phyloP scores from a whole-genome alignment of 495 filamentous ascomycete genomes.

The Neurospora tetrasperma region DNA sequence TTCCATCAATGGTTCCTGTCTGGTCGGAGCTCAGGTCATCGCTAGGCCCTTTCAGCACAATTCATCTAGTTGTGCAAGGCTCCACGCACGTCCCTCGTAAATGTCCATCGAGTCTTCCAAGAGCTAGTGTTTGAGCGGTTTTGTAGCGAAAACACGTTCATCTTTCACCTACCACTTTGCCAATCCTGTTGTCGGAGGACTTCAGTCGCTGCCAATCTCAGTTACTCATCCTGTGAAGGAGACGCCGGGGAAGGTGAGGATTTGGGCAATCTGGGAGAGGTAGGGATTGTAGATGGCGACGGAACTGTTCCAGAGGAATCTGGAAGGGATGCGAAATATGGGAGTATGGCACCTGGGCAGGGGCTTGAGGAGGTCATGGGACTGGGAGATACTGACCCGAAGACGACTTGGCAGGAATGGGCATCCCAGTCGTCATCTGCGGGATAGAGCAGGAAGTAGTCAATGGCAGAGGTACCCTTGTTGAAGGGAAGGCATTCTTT shows the following conservation, averaged over 20 bases:
- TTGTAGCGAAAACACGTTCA: neutral
- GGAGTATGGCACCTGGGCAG: neutral
- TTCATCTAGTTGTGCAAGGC: neutral
- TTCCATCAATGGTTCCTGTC: neutral
- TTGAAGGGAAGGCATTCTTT: constrained; percentile 6
- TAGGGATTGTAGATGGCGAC: no score
- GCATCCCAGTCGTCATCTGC: constrained; percentile 29
- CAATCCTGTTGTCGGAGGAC: neutral
- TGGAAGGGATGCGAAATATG: neutral
- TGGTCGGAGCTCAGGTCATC: neutral
- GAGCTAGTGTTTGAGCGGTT: neutral
- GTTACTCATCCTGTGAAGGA: neutral
- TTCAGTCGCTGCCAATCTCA: neutral
- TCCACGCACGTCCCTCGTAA: neutral
- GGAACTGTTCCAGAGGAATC: no score
- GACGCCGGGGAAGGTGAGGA: no score
- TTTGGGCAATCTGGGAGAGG: no score
- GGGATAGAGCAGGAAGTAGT: constrained; percentile 26
- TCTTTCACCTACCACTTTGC: neutral
- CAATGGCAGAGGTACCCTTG: constrained; percentile 20
- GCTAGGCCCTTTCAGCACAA: neutral
- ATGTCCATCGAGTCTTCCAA: neutral
- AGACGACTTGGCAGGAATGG: constrained; percentile 19
- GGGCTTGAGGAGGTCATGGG: neutral
- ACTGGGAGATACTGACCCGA: constrained; percentile 10